Percentiles rank a stretch among this genome's conserved stretches.
These are phyloP conservation scores for Malassezia dermatis DNA, from an alignment of 1,284 basidiomycete species.

Conservation along the genomic window DNA sequence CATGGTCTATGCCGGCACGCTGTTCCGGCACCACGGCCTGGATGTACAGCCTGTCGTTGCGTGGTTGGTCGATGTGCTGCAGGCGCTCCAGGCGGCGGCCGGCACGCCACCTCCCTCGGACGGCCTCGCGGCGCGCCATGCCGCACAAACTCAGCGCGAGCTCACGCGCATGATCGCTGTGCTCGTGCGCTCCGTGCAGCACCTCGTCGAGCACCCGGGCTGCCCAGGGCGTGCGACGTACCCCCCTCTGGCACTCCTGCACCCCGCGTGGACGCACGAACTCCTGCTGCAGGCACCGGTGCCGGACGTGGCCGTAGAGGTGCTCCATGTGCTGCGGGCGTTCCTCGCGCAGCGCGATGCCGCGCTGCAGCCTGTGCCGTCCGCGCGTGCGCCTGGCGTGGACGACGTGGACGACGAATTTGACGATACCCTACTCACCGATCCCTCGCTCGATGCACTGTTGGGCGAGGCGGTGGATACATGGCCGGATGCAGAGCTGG, in stretches of 20 bases:
- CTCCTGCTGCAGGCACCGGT: constrained; percentile 55
- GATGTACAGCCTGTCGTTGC: constrained; percentile 56
- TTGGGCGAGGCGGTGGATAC: constrained; percentile 50
- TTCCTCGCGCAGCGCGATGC: constrained; percentile 52
- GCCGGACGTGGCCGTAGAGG: constrained; percentile 53
- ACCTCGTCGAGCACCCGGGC: constrained; percentile 54
- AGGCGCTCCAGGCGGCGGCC: constrained; percentile 55
- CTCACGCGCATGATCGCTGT: constrained; percentile 27
- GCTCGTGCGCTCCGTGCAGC: constrained; percentile 55
- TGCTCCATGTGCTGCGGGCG: constrained; percentile 57
- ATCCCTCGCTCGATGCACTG: constrained; percentile 43
- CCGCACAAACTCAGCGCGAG: constrained; percentile 18
- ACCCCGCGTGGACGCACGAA: constrained; percentile 58
- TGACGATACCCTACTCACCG: constrained; percentile 54
- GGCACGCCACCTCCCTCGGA: constrained; percentile 4
- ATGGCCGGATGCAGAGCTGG: constrained; percentile 42
- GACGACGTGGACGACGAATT: constrained; percentile 55
- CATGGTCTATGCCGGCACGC: constrained; percentile 62
- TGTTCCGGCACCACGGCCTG: constrained; percentile 58
- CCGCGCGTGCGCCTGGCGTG: constrained; percentile 17
- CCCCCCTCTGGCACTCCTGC: constrained; percentile 60
- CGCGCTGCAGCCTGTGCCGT: background rate
- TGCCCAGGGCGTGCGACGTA: constrained; percentile 50
- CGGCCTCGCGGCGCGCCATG: background rate
- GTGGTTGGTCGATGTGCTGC: constrained; percentile 62